Percentiles rank a stretch among this genome's conserved stretches.
phyloP scores from a whole-genome alignment of 2,329 filamentous ascomycete genomes.

The Apiospora pterosperma region DNA sequence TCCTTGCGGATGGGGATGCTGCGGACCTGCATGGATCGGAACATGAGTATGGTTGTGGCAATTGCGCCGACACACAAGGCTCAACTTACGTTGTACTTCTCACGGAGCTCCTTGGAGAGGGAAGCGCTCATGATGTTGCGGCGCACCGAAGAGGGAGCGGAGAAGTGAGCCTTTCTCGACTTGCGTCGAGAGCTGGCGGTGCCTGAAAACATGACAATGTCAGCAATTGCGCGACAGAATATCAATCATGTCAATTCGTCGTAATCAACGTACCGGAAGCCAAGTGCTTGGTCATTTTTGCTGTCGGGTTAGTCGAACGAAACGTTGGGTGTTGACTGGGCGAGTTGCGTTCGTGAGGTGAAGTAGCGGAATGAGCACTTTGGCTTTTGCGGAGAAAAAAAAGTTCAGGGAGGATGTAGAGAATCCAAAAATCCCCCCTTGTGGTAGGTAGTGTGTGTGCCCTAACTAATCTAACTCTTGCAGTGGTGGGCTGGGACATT shows the following conservation, averaged over 20 bases:
- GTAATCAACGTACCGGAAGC: constrained; percentile 19
- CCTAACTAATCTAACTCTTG: background rate
- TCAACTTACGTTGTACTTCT: constrained; percentile 91
- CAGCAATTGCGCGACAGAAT: background rate
- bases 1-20: constrained; percentile 97
- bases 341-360: background rate
- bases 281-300: constrained; percentile 29
- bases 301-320: constrained; percentile 10
- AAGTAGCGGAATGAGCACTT: background rate
- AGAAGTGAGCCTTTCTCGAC: constrained; percentile 98
- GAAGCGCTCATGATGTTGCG: constrained; percentile 96
- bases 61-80: background rate
- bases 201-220: constrained; percentile 12
- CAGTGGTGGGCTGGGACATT: background rate
- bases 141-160: constrained; percentile 88
- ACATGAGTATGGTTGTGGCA: background rate
- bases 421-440: background rate
- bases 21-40: constrained; percentile 64
- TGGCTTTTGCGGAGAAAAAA: background rate
- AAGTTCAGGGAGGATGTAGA: background rate
- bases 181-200: constrained; percentile 75
- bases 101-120: constrained; percentile 93
- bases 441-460: constrained; percentile 2
- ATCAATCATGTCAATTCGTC: background rate
- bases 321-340: background rate